A percentile compares a stretch with the other conserved stretches of the same genome.
These are phyloP conservation scores for Ramalina peruviana DNA, from an alignment of 495 filamentous ascomycete species.

Conservation along the genomic window DNA sequence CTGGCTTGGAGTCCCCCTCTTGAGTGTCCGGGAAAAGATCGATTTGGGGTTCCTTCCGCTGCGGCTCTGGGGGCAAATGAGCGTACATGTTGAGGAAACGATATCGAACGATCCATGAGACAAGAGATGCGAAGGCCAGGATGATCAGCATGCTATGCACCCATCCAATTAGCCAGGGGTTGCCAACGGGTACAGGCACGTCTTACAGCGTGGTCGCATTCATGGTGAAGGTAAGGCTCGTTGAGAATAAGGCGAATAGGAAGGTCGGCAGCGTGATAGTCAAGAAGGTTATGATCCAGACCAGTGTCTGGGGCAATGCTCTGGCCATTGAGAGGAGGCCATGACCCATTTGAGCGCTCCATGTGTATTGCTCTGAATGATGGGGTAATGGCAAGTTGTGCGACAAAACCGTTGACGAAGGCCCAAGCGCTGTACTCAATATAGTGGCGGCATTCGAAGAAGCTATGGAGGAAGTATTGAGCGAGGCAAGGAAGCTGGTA, in stretches of 20 bases:
- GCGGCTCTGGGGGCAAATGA: conserved; percentile 81
- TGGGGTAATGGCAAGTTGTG: neutral
- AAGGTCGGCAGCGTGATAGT: conserved; percentile 83
- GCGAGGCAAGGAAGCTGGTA: neutral
- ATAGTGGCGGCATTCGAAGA: neutral
- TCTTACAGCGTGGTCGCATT: conserved; percentile 87
- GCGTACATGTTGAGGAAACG: conserved; percentile 92
- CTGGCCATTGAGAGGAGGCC: conserved; percentile 36
- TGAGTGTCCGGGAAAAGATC: conserved; percentile 89
- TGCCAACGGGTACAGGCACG: neutral
- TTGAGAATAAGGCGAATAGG: conserved; percentile 90
- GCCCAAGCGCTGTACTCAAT: neutral
- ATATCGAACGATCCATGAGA: conserved; percentile 89
- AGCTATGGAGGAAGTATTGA: neutral
- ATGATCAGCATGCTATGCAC: conserved; percentile 59
- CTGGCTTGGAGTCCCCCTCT: conserved; percentile 79
- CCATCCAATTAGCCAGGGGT: conserved; percentile 3
- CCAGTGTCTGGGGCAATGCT: conserved; percentile 60
- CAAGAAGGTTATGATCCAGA: conserved; percentile 69
- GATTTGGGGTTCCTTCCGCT: conserved; percentile 87
- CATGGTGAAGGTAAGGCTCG: conserved; percentile 91
- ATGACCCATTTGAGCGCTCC: conserved; percentile 24
- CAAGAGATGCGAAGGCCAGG: conserved; percentile 57
- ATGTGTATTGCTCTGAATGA: conserved; percentile 14
- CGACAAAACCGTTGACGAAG: neutral